phyloP scores from a whole-genome alignment of 2,329 filamentous ascomycete genomes.

The Penicillium crustosum region DNA sequence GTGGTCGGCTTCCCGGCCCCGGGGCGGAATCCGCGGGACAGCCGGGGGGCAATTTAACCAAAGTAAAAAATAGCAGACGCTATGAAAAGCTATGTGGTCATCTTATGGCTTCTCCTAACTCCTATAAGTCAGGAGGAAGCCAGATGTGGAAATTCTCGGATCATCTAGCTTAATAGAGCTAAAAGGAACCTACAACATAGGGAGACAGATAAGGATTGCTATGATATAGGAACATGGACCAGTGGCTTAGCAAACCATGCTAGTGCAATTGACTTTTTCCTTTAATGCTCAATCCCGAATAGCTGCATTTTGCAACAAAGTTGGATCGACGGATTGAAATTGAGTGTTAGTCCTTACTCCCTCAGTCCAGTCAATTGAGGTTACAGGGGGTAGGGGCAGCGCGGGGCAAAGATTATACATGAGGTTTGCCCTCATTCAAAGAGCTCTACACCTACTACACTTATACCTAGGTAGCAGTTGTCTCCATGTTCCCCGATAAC shows the following conservation, averaged over 20 bases:
- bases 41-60: neutral
- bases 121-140: neutral
- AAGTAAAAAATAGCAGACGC: neutral
- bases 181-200: no score
- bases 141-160: neutral
- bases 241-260: neutral
- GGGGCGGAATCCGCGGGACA: neutral
- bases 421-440: neutral
- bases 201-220: neutral
- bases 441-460: neutral
- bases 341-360: no score
- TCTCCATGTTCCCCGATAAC: neutral
- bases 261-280: neutral
- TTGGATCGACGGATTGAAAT: no score
- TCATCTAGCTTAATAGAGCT: neutral
- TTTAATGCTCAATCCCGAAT: neutral
- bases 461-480: no score
- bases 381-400: neutral
- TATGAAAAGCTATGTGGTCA: neutral
- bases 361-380: neutral
- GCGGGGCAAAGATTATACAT: neutral
- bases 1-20: slow-evolving; percentile 5
- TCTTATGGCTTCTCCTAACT: neutral
- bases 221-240: neutral
- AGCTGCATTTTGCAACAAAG: neutral